Conservation (phyloP, 1,139 yeast genomes). For the Suhomyces choctaworum region DNA sequence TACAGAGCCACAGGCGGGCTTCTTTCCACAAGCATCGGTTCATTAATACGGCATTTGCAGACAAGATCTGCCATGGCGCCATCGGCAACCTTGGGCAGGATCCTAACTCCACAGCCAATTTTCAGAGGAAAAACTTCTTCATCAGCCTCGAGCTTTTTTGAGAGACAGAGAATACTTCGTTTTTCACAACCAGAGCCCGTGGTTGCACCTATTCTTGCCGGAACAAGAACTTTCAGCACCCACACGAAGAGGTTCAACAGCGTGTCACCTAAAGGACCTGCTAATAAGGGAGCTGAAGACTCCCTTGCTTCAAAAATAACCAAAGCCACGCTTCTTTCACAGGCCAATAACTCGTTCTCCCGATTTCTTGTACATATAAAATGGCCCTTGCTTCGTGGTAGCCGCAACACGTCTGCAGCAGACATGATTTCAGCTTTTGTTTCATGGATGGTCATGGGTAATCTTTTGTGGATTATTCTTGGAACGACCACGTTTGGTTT, state of each 20-base stretch:
- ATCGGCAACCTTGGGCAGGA: too few relatives aligned
- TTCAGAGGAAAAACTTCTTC: too few relatives aligned
- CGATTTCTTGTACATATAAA: slow-evolving; percentile 52
- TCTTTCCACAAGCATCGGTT: too few relatives aligned
- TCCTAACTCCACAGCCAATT: too few relatives aligned
- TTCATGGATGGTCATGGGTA: slow-evolving; percentile 57
- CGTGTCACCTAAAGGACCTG: too few relatives aligned
- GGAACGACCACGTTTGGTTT: slow-evolving; percentile 69
- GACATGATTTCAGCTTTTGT: slow-evolving; percentile 61
- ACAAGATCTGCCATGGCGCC: too few relatives aligned
- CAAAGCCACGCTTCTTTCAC: slow-evolving; percentile 43
- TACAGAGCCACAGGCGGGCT: too few relatives aligned
- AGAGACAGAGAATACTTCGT: too few relatives aligned
- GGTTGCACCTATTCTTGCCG: not conserved
- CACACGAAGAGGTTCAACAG: not conserved
- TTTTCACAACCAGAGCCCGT: too few relatives aligned
- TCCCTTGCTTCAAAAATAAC: slow-evolving; percentile 18
- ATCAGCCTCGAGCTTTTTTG: too few relatives aligned
- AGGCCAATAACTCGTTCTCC: slow-evolving; percentile 44
- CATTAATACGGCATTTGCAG: too few relatives aligned
- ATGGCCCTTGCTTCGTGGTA: slow-evolving; percentile 56
- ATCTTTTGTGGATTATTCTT: slow-evolving; percentile 56
- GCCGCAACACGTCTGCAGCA: slow-evolving; percentile 47
- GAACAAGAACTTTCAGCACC: not conserved
- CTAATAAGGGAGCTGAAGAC: too few relatives aligned